A percentile compares a stretch with the other conserved stretches of the same genome.
phyloP scores from a whole-genome alignment of 805 yeast genomes.

The Yamadazyma sp. region DNA sequence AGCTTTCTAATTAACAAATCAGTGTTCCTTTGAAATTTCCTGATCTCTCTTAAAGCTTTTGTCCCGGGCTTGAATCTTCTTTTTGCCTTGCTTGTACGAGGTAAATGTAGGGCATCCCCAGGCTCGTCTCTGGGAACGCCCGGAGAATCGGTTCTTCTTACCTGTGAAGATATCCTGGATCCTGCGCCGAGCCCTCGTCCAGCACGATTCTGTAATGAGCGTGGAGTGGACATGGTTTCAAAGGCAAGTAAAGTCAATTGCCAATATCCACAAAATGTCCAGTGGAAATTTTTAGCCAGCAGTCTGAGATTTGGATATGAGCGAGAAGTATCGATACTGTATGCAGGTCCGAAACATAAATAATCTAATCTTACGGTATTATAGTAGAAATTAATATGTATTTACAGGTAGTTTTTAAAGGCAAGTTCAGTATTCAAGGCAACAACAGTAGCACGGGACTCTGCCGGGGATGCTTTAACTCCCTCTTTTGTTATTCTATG shows the following conservation, averaged over 20 bases:
- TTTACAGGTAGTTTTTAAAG: too few relatives aligned
- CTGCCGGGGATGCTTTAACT: too few relatives aligned
- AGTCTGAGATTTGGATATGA: too few relatives aligned
- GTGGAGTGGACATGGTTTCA: conserved; percentile 10
- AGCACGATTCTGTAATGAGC: conserved; percentile 4
- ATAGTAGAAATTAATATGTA: too few relatives aligned
- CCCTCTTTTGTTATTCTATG: too few relatives aligned
- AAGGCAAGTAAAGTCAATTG: neutral
- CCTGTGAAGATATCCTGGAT: conserved; percentile 1
- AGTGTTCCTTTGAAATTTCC: conserved; percentile 65
- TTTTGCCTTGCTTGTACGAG: conserved; percentile 22
- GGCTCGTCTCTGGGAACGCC: conserved; percentile 52
- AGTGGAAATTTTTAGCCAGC: conserved; percentile 7
- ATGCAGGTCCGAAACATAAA: too few relatives aligned
- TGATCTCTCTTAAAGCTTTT: conserved; percentile 64
- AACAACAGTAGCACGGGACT: too few relatives aligned
- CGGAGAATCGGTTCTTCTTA: conserved; percentile 14
- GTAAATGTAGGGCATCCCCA: conserved; percentile 46
- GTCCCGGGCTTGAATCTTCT: conserved; percentile 63
- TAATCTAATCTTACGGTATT: too few relatives aligned
- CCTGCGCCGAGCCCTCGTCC: conserved; percentile 5
- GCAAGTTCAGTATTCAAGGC: too few relatives aligned
- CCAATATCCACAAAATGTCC: neutral
- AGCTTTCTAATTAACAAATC: conserved; percentile 67
- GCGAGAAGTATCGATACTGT: too few relatives aligned